Evolutionary conservation across 1,284 basidiomycete genomes (phyloP).

Genomic region (Pyrrhoderma noxium): DNA sequence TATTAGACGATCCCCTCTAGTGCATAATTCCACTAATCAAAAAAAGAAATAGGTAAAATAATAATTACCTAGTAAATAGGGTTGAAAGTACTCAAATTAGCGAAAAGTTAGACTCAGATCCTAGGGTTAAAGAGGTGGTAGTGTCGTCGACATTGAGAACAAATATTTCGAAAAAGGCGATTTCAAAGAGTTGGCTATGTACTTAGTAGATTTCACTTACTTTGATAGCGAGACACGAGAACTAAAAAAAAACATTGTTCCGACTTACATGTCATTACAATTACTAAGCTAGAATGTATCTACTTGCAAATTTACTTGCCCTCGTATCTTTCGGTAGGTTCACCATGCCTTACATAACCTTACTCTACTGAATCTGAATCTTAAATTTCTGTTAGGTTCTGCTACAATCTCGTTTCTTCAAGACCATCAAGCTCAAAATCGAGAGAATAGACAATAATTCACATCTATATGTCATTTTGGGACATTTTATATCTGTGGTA

Average conservation of each 20-base stretch:
- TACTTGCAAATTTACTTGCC: constrained; percentile 61
- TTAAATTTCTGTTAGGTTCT: constrained; percentile 41
- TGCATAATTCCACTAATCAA: too few relatives aligned
- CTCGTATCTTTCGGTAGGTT: constrained; percentile 70
- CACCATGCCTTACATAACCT: constrained; percentile 3
- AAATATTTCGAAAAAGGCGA: constrained; percentile 56
- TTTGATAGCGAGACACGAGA: constrained; percentile 84
- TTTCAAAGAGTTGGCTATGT: constrained; percentile 8
- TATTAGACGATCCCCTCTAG: too few relatives aligned
- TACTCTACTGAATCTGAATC: too few relatives aligned
- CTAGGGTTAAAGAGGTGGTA: constrained; percentile 58
- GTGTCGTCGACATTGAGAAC: constrained; percentile 76
- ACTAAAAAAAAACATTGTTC: too few relatives aligned
- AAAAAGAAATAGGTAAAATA: too few relatives aligned
- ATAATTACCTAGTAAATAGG: too few relatives aligned
- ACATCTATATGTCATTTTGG: constrained; percentile 68
- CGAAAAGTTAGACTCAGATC: too few relatives aligned
- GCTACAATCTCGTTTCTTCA: constrained; percentile 48
- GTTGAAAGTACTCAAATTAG: too few relatives aligned
- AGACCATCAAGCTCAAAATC: constrained; percentile 35
- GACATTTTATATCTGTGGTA: constrained; percentile 68
- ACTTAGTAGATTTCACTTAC: constrained; percentile 30
- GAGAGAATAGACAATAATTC: constrained; percentile 47
- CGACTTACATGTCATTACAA: too few relatives aligned
- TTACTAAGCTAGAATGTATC: constrained; percentile 53